Conservation (phyloP, 176 grass and related monocot species). For the Avena eriantha region DNA sequence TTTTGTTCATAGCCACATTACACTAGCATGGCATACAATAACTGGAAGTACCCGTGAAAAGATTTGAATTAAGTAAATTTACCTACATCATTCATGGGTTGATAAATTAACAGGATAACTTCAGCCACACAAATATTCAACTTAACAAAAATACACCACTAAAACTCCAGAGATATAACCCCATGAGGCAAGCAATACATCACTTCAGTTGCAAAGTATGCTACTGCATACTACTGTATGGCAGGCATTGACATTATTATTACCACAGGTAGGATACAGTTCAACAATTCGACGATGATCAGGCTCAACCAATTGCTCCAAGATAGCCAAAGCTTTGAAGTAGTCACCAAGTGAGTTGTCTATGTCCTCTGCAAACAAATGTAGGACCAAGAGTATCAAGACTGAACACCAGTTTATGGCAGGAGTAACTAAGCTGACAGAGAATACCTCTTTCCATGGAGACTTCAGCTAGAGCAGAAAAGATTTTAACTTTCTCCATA, state of each 20-base stretch:
- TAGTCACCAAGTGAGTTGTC: constrained; percentile 90
- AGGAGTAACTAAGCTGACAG: background rate
- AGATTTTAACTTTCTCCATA: constrained; percentile 90
- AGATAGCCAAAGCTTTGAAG: constrained; percentile 79
- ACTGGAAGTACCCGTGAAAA: constrained; percentile 15
- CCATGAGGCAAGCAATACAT: constrained; percentile 5
- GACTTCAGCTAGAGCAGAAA: constrained; percentile 82
- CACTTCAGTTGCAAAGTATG: constrained; percentile 21
- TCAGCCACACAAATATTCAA: background rate
- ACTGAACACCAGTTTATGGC: constrained; percentile 1
- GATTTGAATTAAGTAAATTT: background rate
- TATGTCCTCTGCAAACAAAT: constrained; percentile 84
- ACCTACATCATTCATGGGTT: background rate
- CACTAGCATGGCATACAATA: constrained; percentile 18
- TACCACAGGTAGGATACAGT: constrained; percentile 75
- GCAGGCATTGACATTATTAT: constrained; percentile 4
- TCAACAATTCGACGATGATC: constrained; percentile 85
- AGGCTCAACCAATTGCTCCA: constrained; percentile 76
- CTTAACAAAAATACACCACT: constrained; percentile 9
- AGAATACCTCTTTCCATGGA: constrained; percentile 89
- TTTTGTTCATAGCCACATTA: background rate
- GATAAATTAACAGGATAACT: constrained; percentile 8
- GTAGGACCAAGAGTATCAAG: constrained; percentile 1
- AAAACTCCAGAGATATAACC: background rate
- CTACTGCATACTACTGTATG: constrained; percentile 23